Conservation (phyloP, 345 rosid species). For the Euphorbia peplus region DNA sequence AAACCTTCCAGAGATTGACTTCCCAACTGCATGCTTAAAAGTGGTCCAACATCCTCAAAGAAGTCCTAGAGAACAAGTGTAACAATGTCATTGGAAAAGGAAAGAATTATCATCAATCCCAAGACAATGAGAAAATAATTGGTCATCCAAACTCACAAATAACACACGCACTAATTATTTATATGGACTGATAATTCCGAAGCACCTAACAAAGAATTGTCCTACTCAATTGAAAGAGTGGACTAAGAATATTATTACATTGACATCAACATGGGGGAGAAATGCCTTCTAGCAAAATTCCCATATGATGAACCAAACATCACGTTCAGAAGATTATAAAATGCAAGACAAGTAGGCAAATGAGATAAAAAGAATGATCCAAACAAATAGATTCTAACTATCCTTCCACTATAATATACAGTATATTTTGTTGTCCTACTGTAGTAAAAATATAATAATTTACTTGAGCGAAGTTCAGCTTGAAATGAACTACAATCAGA, state of each 20-base stretch:
- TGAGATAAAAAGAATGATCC: neutral
- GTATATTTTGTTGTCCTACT: neutral
- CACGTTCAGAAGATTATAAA: neutral
- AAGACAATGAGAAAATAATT: conserved; percentile 14
- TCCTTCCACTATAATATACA: neutral
- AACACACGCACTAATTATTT: neutral
- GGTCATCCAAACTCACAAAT: neutral
- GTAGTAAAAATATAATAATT: neutral
- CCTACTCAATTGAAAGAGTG: neutral
- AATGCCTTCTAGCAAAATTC: neutral
- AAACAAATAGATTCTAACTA: neutral
- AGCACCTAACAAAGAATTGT: conserved; percentile 2
- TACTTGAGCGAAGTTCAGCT: neutral
- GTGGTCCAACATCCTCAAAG: conserved; percentile 98
- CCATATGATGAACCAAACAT: neutral
- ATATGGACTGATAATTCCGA: neutral
- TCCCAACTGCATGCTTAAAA: conserved; percentile 96
- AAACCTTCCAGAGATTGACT: conserved; percentile 89
- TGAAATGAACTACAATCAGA: neutral
- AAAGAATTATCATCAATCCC: neutral
- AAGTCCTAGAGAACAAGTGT: conserved; percentile 59
- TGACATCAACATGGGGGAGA: neutral
- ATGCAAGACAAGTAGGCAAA: neutral
- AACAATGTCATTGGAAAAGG: conserved; percentile 11
- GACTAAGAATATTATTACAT: neutral